Evolutionary conservation across 2,329 filamentous ascomycete species (phyloP), one percentile per base, ranked within the genome.

Genomic region (Beauveria varroae): DNA sequence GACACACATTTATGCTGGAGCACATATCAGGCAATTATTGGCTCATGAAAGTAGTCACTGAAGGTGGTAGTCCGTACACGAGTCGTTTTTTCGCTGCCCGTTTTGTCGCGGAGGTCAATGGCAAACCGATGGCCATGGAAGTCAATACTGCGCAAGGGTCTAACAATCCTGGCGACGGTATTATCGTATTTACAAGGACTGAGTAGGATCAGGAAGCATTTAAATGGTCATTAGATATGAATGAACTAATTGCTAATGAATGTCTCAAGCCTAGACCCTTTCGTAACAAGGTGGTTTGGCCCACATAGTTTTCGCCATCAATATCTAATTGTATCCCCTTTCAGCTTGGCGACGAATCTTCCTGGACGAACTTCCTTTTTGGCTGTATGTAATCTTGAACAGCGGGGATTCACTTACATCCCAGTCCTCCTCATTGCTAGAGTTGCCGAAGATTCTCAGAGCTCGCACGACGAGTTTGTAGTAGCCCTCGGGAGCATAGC

Each of bases 401-500:
- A 71, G 57, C 0, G 69, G 67, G 14, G 79, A 75, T 66, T 78
- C 74, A 20, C 68, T 67, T 1, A 71, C 66, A 30, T 83, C 81
- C 70, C 80, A 85, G 51, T 84, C 78, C 3, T 68, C 70, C 3
- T 71, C 62, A 61, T 76, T 72, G 16, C 71, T 68, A 44, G 70
- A 68, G 62, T 84, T 74, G 5, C 82, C 82, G 66, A 79, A 82
- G 62, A 84, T 76, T 63, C 75, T 76, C 64, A 84, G 68, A 3
- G 81, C 78, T 62, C 75, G 75, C 41, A 82, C 72, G 1, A 72
- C 72, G 55, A 84, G 71, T 69, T 77, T 79, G 70, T 85, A 85
- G 22, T 67, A 65, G 9, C 81, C 82, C 0, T 74, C 72, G 0
- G 79, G 76, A 1, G 75, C 81, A 63, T 78, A 81, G 1, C 66